phyloP scores from a whole-genome alignment of 257 asterid genomes.

The Petrea volubilis region DNA sequence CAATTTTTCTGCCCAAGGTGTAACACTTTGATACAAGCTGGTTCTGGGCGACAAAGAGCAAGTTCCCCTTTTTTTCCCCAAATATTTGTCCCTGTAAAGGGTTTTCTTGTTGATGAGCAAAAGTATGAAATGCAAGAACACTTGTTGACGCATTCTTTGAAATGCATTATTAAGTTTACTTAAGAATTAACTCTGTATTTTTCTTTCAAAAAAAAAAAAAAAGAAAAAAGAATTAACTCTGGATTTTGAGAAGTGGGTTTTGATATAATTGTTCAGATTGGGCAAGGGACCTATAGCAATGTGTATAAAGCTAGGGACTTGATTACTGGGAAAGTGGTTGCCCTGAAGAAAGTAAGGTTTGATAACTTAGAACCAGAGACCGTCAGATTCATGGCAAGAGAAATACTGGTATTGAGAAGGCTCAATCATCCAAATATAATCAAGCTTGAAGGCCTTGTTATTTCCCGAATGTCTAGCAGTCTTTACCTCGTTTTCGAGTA shows the following conservation, averaged over 20 bases:
- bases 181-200: not conserved
- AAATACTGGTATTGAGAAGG: conserved; percentile 49
- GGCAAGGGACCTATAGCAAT: conserved; percentile 97
- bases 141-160: not conserved
- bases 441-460: conserved; percentile 60
- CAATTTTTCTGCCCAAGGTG: conserved; percentile 18
- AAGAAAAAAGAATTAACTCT: conserved; percentile 2
- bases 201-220: no score
- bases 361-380: conserved; percentile 92
- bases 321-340: conserved; percentile 83
- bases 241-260: not conserved
- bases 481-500: conserved; percentile 60
- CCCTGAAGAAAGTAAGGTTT: conserved; percentile 88
- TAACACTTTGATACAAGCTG: conserved; percentile 19
- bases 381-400: conserved; percentile 81
- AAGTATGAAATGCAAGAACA: not conserved
- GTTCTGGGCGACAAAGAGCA: not conserved
- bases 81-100: not conserved
- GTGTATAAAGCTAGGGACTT: conserved; percentile 94
- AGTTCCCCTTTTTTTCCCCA: not conserved
- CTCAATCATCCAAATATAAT: conserved; percentile 60
- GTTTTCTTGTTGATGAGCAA: not conserved
- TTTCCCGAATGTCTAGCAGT: conserved; percentile 57
- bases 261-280: conserved; percentile 55
- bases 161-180: not conserved